Percentiles rank a stretch among this genome's conserved stretches.
Conservation (phyloP, 2,329 filamentous ascomycete species). For the Mariannaea sp. region DNA sequence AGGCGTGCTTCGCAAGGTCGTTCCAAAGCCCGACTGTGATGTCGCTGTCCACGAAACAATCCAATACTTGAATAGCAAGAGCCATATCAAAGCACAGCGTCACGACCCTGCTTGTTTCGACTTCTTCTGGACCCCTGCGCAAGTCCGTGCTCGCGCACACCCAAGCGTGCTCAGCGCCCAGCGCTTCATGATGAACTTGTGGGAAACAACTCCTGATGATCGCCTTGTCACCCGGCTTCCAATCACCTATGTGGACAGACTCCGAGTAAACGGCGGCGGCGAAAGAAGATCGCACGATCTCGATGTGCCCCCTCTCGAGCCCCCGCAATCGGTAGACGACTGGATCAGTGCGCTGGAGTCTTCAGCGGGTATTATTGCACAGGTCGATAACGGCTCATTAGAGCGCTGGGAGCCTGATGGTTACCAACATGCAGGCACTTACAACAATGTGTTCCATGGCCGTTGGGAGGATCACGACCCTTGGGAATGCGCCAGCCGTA, state of each 20-base stretch:
- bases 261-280: slow-evolving; percentile 65
- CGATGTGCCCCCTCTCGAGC: slow-evolving; percentile 31
- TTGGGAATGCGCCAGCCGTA: slow-evolving; percentile 59
- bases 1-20: slow-evolving; percentile 67
- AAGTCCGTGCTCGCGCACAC: slow-evolving; percentile 70
- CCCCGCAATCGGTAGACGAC: slow-evolving; percentile 44
- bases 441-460: slow-evolving; percentile 58
- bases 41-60: slow-evolving; percentile 63
- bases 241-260: slow-evolving; percentile 70
- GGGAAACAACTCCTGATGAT: slow-evolving; percentile 61
- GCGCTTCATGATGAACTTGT: slow-evolving; percentile 68
- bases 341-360: slow-evolving; percentile 49
- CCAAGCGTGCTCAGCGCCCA: slow-evolving; percentile 67
- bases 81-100: slow-evolving; percentile 36
- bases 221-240: slow-evolving; percentile 65
- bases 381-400: slow-evolving; percentile 72
- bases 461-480: slow-evolving; percentile 61
- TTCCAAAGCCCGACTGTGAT: slow-evolving; percentile 61
- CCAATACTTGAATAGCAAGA: slow-evolving; percentile 52
- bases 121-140: slow-evolving; percentile 74
- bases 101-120: slow-evolving; percentile 71
- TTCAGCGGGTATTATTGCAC: slow-evolving; percentile 61
- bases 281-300: slow-evolving; percentile 30
- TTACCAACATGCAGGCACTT: slow-evolving; percentile 64
- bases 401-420: slow-evolving; percentile 74